Evolutionary conservation across 2,329 filamentous ascomycete species (phyloP), one percentile per base, ranked within the genome.

Genomic region (Trichoderma lentiforme): DNA sequence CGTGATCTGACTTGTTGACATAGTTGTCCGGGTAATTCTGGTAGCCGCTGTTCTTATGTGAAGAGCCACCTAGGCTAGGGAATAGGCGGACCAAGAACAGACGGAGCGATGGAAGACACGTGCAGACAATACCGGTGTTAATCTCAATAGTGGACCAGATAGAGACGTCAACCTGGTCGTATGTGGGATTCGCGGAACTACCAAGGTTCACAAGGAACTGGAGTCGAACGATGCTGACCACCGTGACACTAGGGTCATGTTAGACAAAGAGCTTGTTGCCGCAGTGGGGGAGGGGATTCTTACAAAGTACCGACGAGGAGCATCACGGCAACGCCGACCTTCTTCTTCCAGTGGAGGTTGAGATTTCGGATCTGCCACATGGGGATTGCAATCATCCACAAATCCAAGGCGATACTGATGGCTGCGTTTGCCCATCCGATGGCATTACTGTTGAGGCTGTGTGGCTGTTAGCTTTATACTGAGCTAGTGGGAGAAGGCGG

Each of bases 231-330:
- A 81, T 79, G 57, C 78, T 79, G 51, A 81, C 74, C 6, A 80
- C 71, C 1, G 79, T 80, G 14, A 80, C 76, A 51, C 78, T 80
- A 24, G 7, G 56, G 15, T n/a, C 28, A 11, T 9, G 3, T 5
- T 57, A 71, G 69, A 57, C 12, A 18, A 60, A 61, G 34, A 34
- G 28, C 12, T 65, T 65, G 53, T 30, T 26, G 62, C n/a, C 15
- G n/a, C 8, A 30, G 18, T 21, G 18, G 6, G 24, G 18, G 26
- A 3, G 5, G 15, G 26, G 36, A 24, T 28, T 21, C 81, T 76
- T 70, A 82, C 80, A 82, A 82, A 2, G 80, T 78, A 47, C 84
- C 84, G 2, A 85, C 79, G 8, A 80, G 77, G 51, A 86, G 85
- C 81, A 86, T 85, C 36, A 83, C 73, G 0, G 77, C 76, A 0